phyloP scores from a whole-genome alignment of 495 filamentous ascomycete species.

The Bacidia rubella region DNA sequence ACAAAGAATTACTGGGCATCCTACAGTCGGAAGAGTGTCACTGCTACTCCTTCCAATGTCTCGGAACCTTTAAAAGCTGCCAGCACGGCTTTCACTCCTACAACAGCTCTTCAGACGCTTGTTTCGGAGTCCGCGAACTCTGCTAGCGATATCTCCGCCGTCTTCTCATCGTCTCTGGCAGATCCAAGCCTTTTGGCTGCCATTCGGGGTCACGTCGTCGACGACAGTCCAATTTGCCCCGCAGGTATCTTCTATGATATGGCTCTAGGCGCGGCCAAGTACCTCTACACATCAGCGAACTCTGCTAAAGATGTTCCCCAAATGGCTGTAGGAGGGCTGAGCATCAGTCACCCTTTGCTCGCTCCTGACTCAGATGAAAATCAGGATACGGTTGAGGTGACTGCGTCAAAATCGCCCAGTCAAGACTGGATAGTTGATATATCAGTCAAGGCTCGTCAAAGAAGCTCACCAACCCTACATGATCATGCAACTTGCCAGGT shows the following conservation, averaged over 20 bases:
- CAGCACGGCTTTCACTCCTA: not conserved
- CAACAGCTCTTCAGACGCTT: not conserved
- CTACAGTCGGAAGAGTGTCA: not conserved
- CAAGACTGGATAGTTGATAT: not conserved
- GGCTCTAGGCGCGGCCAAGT: slow-evolving; percentile 33
- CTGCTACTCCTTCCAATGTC: not conserved
- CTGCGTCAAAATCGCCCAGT: not conserved
- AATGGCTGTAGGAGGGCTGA: slow-evolving; percentile 24
- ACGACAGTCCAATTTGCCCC: slow-evolving; percentile 28
- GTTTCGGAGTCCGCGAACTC: not conserved
- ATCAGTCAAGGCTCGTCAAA: not conserved
- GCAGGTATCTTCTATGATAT: slow-evolving; percentile 29
- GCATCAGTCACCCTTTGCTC: not conserved
- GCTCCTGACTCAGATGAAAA: not conserved
- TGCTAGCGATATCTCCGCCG: slow-evolving; percentile 25
- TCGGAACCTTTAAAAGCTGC: not conserved
- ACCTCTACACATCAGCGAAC: slow-evolving; percentile 25
- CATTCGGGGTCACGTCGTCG: slow-evolving; percentile 44
- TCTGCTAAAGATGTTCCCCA: slow-evolving; percentile 25
- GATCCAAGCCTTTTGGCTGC: slow-evolving; percentile 34
- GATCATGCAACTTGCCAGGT: slow-evolving; percentile 1
- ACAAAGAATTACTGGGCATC: slow-evolving; percentile 53
- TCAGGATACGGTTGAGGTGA: not conserved
- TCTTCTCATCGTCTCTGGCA: slow-evolving; percentile 41
- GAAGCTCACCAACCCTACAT: not conserved